Evolutionary conservation across 176 grass and related monocot genomes (phyloP).

Genomic region (Guadua angustifolia): DNA sequence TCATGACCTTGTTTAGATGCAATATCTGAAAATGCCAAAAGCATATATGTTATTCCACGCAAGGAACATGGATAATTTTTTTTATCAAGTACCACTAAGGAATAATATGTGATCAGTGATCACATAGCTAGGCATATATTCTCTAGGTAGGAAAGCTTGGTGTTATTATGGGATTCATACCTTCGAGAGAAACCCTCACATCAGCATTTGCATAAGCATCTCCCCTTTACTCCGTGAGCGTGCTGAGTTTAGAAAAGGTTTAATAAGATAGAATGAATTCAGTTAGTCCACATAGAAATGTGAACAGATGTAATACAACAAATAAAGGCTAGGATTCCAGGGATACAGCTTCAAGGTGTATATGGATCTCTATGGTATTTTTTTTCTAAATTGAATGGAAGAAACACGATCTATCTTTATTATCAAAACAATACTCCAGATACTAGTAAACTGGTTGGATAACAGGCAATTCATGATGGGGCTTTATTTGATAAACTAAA

Average conservation of each 20-base stretch:
- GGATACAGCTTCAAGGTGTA: neutral
- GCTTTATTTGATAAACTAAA: too few species aligned
- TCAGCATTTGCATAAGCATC: conserved; percentile 93
- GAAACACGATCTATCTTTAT: neutral
- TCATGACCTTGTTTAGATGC: conserved; percentile 76
- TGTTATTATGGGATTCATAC: conserved; percentile 47
- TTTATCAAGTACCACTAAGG: neutral
- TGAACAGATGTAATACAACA: neutral
- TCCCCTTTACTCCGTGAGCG: conserved; percentile 75
- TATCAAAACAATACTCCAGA: neutral
- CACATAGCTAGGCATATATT: conserved; percentile 30
- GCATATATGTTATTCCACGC: conserved; percentile 2
- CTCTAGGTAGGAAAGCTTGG: neutral
- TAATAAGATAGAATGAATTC: conserved; percentile 45
- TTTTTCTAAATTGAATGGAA: neutral
- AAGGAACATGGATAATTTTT: neutral
- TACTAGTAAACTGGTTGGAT: too few species aligned
- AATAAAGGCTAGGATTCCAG: conserved; percentile 8
- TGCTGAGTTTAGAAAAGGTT: conserved; percentile 87
- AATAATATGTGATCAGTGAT: neutral
- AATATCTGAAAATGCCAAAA: conserved; percentile 63
- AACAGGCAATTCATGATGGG: too few species aligned
- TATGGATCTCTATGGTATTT: conserved; percentile 24
- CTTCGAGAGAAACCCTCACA: conserved; percentile 84
- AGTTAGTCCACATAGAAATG: conserved; percentile 7